phyloP scores from a whole-genome alignment of 805 yeast genomes.

The Lipomyces yamadae region DNA sequence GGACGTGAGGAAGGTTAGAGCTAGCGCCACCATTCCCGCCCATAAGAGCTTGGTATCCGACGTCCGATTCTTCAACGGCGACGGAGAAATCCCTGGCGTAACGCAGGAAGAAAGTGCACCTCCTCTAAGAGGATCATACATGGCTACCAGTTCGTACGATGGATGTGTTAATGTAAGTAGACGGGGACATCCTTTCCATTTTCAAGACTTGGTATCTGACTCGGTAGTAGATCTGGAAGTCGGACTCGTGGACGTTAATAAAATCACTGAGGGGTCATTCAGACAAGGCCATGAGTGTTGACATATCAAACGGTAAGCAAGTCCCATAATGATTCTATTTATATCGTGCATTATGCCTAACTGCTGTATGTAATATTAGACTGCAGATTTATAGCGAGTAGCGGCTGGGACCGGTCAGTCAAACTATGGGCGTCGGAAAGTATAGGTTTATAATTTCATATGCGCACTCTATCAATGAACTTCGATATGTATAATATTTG shows the following conservation, averaged over 20 bases:
- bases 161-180: conserved; percentile 54
- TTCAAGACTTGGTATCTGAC: background rate
- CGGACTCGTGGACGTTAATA: conserved; percentile 70
- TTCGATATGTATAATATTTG: background rate
- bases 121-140: conserved; percentile 51
- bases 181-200: background rate
- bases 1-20: conserved; percentile 71
- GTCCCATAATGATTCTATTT: background rate
- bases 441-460: conserved; percentile 5
- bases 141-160: conserved; percentile 75
- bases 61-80: conserved; percentile 54
- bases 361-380: conserved; percentile 38
- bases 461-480: background rate
- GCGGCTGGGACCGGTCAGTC: conserved; percentile 86
- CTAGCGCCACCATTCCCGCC: conserved; percentile 62
- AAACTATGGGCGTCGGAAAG: conserved; percentile 58
- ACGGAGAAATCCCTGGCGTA: conserved; percentile 37
- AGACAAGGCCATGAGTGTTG: conserved; percentile 77
- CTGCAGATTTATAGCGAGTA: conserved; percentile 56
- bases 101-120: conserved; percentile 42
- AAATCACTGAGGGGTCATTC: conserved; percentile 60
- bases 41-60: conserved; percentile 76
- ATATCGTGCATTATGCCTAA: background rate
- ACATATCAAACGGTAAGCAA: conserved; percentile 47
- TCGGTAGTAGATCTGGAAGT: conserved; percentile 53